Percentiles rank a stretch among this genome's conserved stretches.
These are phyloP conservation scores for Sabuloglossum arenarium DNA, from an alignment of 495 filamentous ascomycete genomes.

Conservation along the genomic window DNA sequence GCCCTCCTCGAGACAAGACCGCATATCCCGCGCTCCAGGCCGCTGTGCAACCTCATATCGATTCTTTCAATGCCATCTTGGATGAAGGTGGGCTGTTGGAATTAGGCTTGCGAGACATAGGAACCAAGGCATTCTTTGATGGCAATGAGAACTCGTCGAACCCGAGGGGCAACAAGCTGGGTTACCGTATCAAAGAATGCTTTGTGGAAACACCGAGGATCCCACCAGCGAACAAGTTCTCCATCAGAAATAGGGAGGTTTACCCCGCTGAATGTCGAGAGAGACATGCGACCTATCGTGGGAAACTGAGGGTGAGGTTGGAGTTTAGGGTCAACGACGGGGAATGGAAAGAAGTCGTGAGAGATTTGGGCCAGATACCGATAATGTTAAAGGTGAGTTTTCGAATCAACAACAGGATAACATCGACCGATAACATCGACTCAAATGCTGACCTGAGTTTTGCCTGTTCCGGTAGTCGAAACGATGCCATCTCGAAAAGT, in stretches of 20 bases:
- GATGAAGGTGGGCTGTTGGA: slow-evolving; percentile 47
- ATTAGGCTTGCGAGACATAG: slow-evolving; percentile 67
- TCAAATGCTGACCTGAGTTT: neutral
- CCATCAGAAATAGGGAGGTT: slow-evolving; percentile 55
- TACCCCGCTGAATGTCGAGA: slow-evolving; percentile 87
- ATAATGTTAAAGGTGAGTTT: slow-evolving; percentile 67
- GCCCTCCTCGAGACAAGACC: slow-evolving; percentile 68
- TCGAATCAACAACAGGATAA: neutral
- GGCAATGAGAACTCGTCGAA: slow-evolving; percentile 29
- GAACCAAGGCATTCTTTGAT: slow-evolving; percentile 70
- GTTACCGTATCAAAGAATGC: slow-evolving; percentile 51
- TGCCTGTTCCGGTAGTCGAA: slow-evolving; percentile 36
- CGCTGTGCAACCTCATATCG: slow-evolving; percentile 71
- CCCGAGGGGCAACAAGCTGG: slow-evolving; percentile 37
- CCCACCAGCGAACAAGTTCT: slow-evolving; percentile 60
- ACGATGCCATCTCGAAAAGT: slow-evolving; percentile 70
- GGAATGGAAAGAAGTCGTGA: slow-evolving; percentile 52
- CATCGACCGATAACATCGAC: slow-evolving; percentile 2
- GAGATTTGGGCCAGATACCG: slow-evolving; percentile 74
- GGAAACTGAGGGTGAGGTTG: slow-evolving; percentile 58
- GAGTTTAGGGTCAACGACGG: slow-evolving; percentile 74
- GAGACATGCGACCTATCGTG: slow-evolving; percentile 78
- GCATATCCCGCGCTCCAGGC: slow-evolving; percentile 72
- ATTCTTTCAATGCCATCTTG: slow-evolving; percentile 92
- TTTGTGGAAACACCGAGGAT: slow-evolving; percentile 57